Conservation (phyloP, 139 green algal species). For the Mychonastes homosphaera region DNA sequence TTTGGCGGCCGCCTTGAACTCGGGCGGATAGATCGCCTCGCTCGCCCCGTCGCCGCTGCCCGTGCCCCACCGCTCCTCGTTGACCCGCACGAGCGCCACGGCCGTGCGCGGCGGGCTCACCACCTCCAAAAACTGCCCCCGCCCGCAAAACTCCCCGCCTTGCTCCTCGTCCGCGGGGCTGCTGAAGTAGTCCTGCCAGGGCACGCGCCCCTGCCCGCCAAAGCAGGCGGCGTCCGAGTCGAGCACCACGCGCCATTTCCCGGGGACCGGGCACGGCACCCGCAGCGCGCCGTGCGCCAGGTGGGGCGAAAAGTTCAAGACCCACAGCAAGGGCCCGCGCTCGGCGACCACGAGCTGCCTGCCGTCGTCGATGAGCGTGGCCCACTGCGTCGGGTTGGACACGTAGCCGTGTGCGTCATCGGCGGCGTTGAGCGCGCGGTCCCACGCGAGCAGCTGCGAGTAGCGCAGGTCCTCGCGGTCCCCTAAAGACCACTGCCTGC, state of each 20-base stretch:
- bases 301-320: slow-evolving; percentile 89
- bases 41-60: no score
- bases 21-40: no score
- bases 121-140: slow-evolving; percentile 43
- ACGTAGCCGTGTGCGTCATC: slow-evolving; percentile 58
- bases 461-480: slow-evolving; percentile 78
- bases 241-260: slow-evolving; percentile 79
- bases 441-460: slow-evolving; percentile 55
- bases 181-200: slow-evolving; percentile 70
- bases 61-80: slow-evolving; percentile 8
- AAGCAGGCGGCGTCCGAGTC: slow-evolving; percentile 75
- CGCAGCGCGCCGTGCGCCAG: slow-evolving; percentile 63
- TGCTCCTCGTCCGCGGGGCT: slow-evolving; percentile 31
- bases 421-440: slow-evolving; percentile 60
- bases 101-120: slow-evolving; percentile 44
- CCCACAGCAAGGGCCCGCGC: slow-evolving; percentile 82
- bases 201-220: slow-evolving; percentile 68
- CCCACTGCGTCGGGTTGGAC: slow-evolving; percentile 47
- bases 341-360: slow-evolving; percentile 83
- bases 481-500: slow-evolving; percentile 63
- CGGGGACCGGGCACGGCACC: slow-evolving; percentile 29
- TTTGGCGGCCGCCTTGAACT: no score
- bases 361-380: slow-evolving; percentile 59
- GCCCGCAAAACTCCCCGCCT: slow-evolving; percentile 38
- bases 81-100: slow-evolving; percentile 42